Base-by-base conservation (phyloP, 139 green algal genomes). In the Zygnema cylindricum region DNA sequence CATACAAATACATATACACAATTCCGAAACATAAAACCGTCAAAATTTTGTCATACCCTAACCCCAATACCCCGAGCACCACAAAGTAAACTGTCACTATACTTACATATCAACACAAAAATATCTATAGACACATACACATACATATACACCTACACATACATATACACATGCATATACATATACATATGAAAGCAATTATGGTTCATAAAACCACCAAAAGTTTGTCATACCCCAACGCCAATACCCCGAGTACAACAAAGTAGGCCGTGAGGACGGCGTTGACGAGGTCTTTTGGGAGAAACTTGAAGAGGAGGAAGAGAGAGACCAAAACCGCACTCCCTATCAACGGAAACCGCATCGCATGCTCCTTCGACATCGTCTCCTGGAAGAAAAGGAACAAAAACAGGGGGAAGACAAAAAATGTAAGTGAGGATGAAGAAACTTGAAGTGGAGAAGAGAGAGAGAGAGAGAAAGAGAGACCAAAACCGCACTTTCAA, bases 241-340 rank as follows among this genome's bases (percentile, higher is more conserved):
- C 86, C 43, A 98, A 81, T 3, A 94, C 93, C 3, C 96, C 97
- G 16, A 99, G 94, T 1, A 97, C 41, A 1, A 96, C 94, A 88
- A 99, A 98, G 93, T 99, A 99, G 42, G 84, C 83, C 3, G 93
- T 92, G 40, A 98, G 87, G 11, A 96, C 91, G 0, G 84, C 81
- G 82, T 97, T 98, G 39, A 98, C 90, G 0, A 96, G 77, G 38
- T 98, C 92, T 85, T 98, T 98, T 16, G 96, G 96, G 49, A 99
- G 90, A 82, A 97, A 96, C 92, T 98, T 99, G 94, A 99, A 98
- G 23, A 94, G 85, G 36, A 98, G 75, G 90, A 99, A 99, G 22
- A 99, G 93, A 0, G 92, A 92, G 69, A 99, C 94, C 0, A 99
- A 95, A n/a, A 99, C 95, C 42, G 94, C 94, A 79, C 93, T 97